Evolutionary conservation across 2,329 filamentous ascomycete genomes (phyloP), one percentile per base, ranked within the genome.

Genomic region (Trichoderma atrobrunneum): DNA sequence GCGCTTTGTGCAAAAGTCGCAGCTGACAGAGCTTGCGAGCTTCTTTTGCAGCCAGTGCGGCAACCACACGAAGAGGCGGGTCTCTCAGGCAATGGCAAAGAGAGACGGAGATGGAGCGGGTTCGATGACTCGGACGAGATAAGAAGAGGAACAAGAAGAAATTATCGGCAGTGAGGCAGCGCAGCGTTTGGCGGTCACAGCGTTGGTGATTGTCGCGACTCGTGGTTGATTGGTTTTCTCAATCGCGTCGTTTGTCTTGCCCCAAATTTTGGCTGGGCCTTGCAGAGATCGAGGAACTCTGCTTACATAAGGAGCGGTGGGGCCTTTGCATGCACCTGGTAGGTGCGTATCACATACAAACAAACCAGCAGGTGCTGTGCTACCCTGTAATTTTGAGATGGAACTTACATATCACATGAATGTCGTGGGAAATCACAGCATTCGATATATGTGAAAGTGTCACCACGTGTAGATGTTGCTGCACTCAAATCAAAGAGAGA

Each of bases 231-330:
- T 72, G 64, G 62, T 66, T 74, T 74, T 72, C 72, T 72, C 67
- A 51, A 64, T 73, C 74, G 73, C 74, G 70, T 74, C 62, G 71
- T 69, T 71, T 74, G 71, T 66, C 64, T 73, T 43, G 67, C 67
- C 72, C 67, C 64, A 74, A 75, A 75, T 69, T 65, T 72, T 57
- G 72, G 71, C 62, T 54, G 61, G 61, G 56, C 65, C 72, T 62
- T 63, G 56, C 43, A 51, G 59, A 71, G 54, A 65, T 51, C 21
- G 11, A 43, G 39, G 28, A 21, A 26, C 24, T 36, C 12, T 21
- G 34, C 48, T 43, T 48, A 60, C 34, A 24, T 71, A 63, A 72
- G 48, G 10, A 3, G 30, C 8, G n/a, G 63, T 32, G 59, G 34
- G 59, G 24, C 32, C 36, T 16, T 12, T 18, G 24, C n/a, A 36